Evolutionary conservation across 2,329 filamentous ascomycete genomes (phyloP).

Genomic region (Elsinoe perseae): DNA sequence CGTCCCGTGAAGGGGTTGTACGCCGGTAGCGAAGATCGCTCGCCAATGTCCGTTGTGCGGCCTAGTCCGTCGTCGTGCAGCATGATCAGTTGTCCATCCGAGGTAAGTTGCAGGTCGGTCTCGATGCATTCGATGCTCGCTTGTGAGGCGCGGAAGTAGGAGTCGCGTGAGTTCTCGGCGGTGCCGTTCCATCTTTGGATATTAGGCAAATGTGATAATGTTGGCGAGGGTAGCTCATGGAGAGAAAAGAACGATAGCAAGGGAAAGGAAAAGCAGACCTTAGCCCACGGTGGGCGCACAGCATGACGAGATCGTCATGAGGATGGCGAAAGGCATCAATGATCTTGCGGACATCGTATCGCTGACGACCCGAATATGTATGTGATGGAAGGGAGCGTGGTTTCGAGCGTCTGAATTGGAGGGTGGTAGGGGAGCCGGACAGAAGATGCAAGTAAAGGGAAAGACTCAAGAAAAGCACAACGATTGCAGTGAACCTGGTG

Average conservation of each 20-base stretch:
- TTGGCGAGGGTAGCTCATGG: not conserved
- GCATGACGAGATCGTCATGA: conserved; percentile 18
- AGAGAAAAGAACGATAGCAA: not conserved
- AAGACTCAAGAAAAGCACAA: not conserved
- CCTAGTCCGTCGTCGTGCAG: conserved; percentile 19
- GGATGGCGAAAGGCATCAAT: conserved; percentile 20
- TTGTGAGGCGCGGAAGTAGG: conserved; percentile 19
- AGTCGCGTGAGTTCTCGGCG: conserved; percentile 21
- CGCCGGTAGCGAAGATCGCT: conserved; percentile 15
- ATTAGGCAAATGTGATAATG: not conserved
- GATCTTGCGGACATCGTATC: conserved; percentile 18
- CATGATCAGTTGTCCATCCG: conserved; percentile 18
- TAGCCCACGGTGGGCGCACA: conserved; percentile 20
- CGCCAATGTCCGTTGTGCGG: conserved; percentile 20
- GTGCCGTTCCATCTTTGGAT: conserved; percentile 21
- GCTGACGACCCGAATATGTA: not conserved
- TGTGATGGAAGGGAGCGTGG: not conserved
- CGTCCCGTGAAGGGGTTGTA: conserved; percentile 20
- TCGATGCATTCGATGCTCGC: conserved; percentile 19
- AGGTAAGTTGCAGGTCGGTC: conserved; percentile 19
- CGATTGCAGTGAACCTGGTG: not conserved
- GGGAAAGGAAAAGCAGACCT: conserved; percentile 1
- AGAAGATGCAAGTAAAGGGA: not conserved
- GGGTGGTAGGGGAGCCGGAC: not conserved
- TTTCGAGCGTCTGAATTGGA: not conserved